phyloP scores from a whole-genome alignment of 257 asterid species.

The Solanum chmielewskii region DNA sequence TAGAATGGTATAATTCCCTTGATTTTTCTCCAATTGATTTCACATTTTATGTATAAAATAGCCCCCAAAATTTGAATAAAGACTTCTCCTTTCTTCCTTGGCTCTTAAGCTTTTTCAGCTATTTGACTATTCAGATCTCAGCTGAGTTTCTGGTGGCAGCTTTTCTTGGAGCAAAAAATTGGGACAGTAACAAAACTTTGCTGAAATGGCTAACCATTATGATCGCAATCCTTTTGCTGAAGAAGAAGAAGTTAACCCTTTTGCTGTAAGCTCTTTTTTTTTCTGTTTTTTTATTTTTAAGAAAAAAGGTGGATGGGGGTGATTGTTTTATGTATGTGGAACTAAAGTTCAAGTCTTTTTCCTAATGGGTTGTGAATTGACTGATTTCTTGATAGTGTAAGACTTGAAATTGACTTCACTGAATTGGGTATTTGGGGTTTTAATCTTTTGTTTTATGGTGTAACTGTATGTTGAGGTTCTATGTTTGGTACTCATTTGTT shows the following conservation, averaged over 20 bases:
- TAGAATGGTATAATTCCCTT: background rate
- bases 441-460: background rate
- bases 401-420: background rate
- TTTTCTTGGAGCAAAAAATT: background rate
- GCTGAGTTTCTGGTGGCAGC: background rate
- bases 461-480: background rate
- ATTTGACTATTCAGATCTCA: background rate
- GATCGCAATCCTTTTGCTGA: constrained; percentile 10
- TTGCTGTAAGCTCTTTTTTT: background rate
- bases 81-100: constrained; percentile 12
- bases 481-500: background rate
- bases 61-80: background rate
- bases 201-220: background rate
- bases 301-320: background rate
- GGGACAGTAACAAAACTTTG: background rate
- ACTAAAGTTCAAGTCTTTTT: background rate
- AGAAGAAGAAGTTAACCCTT: constrained; percentile 15
- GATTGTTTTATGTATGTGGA: background rate
- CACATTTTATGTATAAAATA: background rate
- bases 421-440: background rate
- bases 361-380: background rate
- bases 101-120: constrained; percentile 9
- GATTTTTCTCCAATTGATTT: background rate
- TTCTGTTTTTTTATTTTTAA: background rate
- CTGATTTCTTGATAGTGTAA: background rate